Base-by-base conservation (phyloP, 1,284 basidiomycete species). In the Tylopilus sp. region DNA sequence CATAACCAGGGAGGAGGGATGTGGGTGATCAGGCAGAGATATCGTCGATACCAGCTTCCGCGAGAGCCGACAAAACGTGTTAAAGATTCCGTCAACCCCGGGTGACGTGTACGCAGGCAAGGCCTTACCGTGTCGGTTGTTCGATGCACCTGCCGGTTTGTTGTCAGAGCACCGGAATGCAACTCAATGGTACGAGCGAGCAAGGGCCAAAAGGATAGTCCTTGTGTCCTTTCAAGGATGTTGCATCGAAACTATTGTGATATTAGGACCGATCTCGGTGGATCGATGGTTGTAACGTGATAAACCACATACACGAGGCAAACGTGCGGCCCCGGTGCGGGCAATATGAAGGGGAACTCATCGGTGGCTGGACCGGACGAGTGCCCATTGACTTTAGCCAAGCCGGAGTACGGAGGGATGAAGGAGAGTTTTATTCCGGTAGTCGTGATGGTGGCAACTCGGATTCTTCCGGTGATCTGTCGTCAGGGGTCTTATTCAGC, bases 291-390 rank as follows among this genome's bases (percentile, higher is more conserved):
- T 38, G 46, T 4, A 38, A 26, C 33, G 20, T 29, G 39, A 52
- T 14, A 37, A 47, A 46, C 44, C 49, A 47, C 39, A 41, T 39
- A 46, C 57, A 51, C 42, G 61, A 52, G 51, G 57, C 15, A 46
- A 40, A 37, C 21, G 28, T 17, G 36, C n/a, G n/a, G n/a, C n/a
- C n/a, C n/a, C n/a, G n/a, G n/a, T n/a, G n/a, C 46, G 41, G 42
- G 50, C 33, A 26, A 44, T 36, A 35, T 20, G n/a, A 48, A 47
- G 48, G 53, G n/a, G 15, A 31, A 29, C 47, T 3, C 17, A 12
- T 54, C 10, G 24, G 36, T 24, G 40, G 30, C 48, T 30, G n/a
- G 24, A 35, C 34, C 34, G 21, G 38, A 41, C n/a, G 11, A 31
- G 34, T 44, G 4, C 30, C 14, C 14, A 31, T 44, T 38, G 48